phyloP scores from a whole-genome alignment of 164 flowering plant species.

The Magnolia sinica region DNA sequence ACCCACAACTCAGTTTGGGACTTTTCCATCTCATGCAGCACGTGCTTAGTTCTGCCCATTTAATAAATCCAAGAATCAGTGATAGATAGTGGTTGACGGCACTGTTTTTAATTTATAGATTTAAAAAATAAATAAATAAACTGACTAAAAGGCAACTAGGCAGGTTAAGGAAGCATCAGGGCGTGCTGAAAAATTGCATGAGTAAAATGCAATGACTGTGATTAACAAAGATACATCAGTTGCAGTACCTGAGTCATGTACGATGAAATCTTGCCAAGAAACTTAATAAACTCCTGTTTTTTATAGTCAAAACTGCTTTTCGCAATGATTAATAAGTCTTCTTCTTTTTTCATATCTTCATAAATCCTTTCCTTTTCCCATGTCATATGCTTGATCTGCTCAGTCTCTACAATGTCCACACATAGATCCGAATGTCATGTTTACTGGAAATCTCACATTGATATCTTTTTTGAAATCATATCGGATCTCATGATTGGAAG shows the following conservation, averaged over 20 bases:
- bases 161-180: too few relatives aligned
- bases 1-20: too few relatives aligned
- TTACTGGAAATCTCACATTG: slow-evolving; percentile 53
- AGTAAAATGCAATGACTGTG: neutral
- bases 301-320: slow-evolving; percentile 42
- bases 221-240: neutral
- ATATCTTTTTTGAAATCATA: slow-evolving; percentile 48
- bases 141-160: neutral
- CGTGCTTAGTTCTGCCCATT: too few relatives aligned
- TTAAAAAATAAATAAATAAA: neutral
- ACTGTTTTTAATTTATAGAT: neutral
- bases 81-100: neutral
- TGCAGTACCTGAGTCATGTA: slow-evolving; percentile 48
- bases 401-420: slow-evolving; percentile 30
- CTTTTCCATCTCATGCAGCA: too few relatives aligned
- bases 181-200: neutral
- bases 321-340: slow-evolving; percentile 35
- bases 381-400: slow-evolving; percentile 38
- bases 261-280: slow-evolving; percentile 53
- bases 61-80: too few relatives aligned
- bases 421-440: slow-evolving; percentile 24
- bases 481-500: slow-evolving; percentile 2
- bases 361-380: slow-evolving; percentile 57
- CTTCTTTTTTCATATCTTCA: slow-evolving; percentile 74
- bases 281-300: slow-evolving; percentile 62